A percentile compares a stretch with the other conserved stretches of the same genome.
Evolutionary conservation across 192 early-diverging fungal species (phyloP).

Genomic region (Umbelopsis ramanniana): DNA sequence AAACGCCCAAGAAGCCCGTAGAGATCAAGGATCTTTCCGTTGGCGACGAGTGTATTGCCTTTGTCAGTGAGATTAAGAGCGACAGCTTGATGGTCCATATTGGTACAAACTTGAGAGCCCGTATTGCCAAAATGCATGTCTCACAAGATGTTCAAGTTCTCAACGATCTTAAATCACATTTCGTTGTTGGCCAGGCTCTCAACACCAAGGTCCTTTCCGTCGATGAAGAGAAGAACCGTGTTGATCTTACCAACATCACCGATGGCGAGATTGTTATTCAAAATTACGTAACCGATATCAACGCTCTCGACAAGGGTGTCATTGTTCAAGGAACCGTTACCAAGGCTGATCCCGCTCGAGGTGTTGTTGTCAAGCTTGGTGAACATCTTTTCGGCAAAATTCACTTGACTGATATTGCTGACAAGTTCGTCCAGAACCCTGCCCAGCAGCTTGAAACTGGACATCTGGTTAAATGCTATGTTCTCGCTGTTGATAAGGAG

Average conservation of each 20-base stretch:
- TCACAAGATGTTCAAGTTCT: constrained; percentile 31
- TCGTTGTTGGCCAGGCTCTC: constrained; percentile 34
- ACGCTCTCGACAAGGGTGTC: constrained; percentile 58
- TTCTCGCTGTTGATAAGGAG: constrained; percentile 56
- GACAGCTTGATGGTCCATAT: constrained; percentile 33
- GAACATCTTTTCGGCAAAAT: constrained; percentile 62
- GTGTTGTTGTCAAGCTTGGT: constrained; percentile 61
- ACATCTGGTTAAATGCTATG: constrained; percentile 76
- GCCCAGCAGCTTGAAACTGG: constrained; percentile 61
- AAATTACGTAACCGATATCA: constrained; percentile 35
- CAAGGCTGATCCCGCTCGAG: constrained; percentile 46
- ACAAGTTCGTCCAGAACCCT: constrained; percentile 49
- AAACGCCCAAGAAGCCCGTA: constrained; percentile 25
- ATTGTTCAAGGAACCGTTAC: constrained; percentile 60
- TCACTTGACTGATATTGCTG: constrained; percentile 62
- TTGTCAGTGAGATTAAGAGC: constrained; percentile 45
- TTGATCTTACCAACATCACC: constrained; percentile 28
- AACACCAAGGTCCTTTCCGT: constrained; percentile 30
- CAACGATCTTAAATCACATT: constrained; percentile 29
- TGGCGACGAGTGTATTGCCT: constrained; percentile 49
- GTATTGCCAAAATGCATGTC: constrained; percentile 33
- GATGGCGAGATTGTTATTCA: constrained; percentile 4
- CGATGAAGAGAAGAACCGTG: constrained; percentile 22
- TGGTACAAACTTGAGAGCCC: constrained; percentile 26
- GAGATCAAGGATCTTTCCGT: constrained; percentile 39